Base-by-base conservation (phyloP, 306 rosid species). In the Acacia confusa region DNA sequence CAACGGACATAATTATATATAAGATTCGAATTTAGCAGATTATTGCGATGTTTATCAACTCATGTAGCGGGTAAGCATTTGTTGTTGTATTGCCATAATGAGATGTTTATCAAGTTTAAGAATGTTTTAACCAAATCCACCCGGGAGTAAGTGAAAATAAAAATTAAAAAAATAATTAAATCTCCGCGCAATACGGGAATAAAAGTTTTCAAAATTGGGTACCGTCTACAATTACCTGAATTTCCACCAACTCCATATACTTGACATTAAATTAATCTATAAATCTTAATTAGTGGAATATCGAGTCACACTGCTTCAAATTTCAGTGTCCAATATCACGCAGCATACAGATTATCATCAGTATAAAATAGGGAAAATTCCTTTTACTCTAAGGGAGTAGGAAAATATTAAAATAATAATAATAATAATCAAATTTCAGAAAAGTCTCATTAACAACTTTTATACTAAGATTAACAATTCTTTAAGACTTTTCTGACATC, bases 171-270 rank as follows among this genome's bases (percentile, higher is more conserved):
- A 48, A 47, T 13, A 27, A 16, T 25, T 44, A 27, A 50, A 52
- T 11, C 12, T 74, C 64, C 36, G 69, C 25, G 48, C 32, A 9
- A 53, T 5, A 52, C 78, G 41, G 36, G 86, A 76, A 82, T 79
- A 79, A 79, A 82, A 28, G 68, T 53, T 55, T 34, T 74, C 68
- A 36, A 74, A 11, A 68, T 79, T 79, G 4, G 79, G 82, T 72
- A 70, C 74, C n/a, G 53, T 47, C 16, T 22, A 24, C 30, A 28
- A 71, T 86, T 82, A 82, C 69, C 64, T 70, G 2, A 12, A 47
- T 47, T 47, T 19, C 77, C 77, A 82, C 84, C 84, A 13, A 82
- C 78, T 82, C 64, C 83, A 74, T 60, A 58, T 16, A 19, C 10
- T 57, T 36, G 41, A 24, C 53, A 64, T 72, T 14, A 66, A 20